Base-by-base conservation (phyloP, 805 yeast species). In the Hyphopichia homilentoma region DNA sequence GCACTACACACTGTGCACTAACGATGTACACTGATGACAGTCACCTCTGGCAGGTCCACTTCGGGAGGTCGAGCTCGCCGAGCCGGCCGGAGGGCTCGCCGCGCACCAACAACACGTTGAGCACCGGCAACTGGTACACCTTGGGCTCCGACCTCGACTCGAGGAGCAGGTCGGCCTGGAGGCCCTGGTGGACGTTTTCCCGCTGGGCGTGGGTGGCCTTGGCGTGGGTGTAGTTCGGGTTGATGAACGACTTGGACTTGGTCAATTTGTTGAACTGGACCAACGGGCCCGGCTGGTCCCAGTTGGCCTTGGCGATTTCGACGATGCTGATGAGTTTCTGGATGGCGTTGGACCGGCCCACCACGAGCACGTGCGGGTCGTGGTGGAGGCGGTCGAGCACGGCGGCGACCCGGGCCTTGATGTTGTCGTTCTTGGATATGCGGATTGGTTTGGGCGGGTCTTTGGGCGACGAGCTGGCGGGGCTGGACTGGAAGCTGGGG, bases 381-480 rank as follows among this genome's bases (percentile, higher is more conserved):
- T 33, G 27, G 9, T 27, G 13, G 4, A 40, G 15, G 5, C 21
- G 30, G 5, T 34, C 21, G 8, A 32, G 14, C 2, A 48, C 31
- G 13, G 33, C 33, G 3, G 40, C 34, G 6, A 49, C 38, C 27
- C 33, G 34, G n/a, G 25, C 23, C 16, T 48, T 48, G 12, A 48
- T 48, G 4, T 48, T 41, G 28, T 48, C 53, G 32, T 47, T 47
- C 25, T 47, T 48, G 3, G 40, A 14, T 21, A 9, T n/a, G 9
- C 11, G 14, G 26, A 11, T 16, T 11, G 12, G 26, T 17, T 21
- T 16, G 8, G 21, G 29, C 6, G 12, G 20, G 6, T 7, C 7
- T 15, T 13, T 30, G 14, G 7, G n/a, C n/a, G n/a, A n/a, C n/a
- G n/a, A n/a, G n/a, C n/a, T n/a, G n/a, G n/a, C n/a, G n/a, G n/a